These are phyloP conservation scores for Xylaria sp. DNA, from an alignment of 2,329 filamentous ascomycete species.

Conservation along the genomic window DNA sequence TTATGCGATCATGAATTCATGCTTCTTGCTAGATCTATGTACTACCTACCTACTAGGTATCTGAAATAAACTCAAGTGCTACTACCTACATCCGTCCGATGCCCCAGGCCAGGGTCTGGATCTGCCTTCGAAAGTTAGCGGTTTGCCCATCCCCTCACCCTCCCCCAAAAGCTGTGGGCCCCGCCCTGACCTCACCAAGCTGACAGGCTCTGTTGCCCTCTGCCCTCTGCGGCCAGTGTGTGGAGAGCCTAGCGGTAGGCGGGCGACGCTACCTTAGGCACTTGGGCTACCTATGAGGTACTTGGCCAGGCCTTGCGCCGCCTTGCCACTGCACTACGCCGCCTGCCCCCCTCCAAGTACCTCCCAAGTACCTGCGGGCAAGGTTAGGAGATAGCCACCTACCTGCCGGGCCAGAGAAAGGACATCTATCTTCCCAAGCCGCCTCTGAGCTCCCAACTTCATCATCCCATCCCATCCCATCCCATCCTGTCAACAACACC, in stretches of 20 bases:
- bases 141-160: not conserved
- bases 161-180: constrained; percentile 15
- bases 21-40: no score
- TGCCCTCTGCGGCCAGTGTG: constrained; percentile 26
- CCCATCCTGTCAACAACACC: constrained; percentile 19
- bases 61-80: no score
- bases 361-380: not conserved
- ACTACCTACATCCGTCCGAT: no score
- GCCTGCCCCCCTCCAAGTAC: not conserved
- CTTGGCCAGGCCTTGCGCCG: not conserved
- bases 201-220: constrained; percentile 15
- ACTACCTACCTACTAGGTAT: no score
- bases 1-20: no score
- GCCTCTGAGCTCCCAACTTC: constrained; percentile 35
- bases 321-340: not conserved
- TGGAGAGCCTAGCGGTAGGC: constrained; percentile 5
- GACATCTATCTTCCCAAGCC: constrained; percentile 30
- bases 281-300: not conserved
- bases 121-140: not conserved
- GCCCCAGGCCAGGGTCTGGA: no score
- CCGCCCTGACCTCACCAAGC: constrained; percentile 30
- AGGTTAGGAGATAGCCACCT: not conserved
- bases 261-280: no score
- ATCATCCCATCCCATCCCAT: constrained; percentile 24
- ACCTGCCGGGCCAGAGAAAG: constrained; percentile 18